Evolutionary conservation across 1,284 basidiomycete species (phyloP), one percentile per base, ranked within the genome.

Genomic region (Pyrrhoderma lamaoense): DNA sequence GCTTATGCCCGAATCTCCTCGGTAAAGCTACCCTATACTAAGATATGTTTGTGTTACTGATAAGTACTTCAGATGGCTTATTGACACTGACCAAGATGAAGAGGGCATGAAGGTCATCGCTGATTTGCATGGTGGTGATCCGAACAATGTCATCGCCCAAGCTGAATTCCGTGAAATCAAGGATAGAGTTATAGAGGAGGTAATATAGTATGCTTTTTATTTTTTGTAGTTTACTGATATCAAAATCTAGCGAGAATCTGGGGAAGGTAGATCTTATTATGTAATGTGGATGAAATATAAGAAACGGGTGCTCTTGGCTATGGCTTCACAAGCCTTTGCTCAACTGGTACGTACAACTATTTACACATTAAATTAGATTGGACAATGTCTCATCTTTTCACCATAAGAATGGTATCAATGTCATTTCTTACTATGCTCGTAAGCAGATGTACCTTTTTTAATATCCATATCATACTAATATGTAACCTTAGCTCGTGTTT

Each of bases 251-350:
- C 84, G 82, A 31, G 77, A 79, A 54, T 76, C 76, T 14, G 85
- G 86, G n/a, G 91, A 92, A 59, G 84, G 76, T 54, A 79, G 93
- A 52, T 81, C 85, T 8, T 98, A 98, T 69, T 65, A 67, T 35
- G 77, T 78, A 38, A 90, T 98, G 82, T 96, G 93, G 91, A 81
- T 69, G 59, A 79, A 81, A 58, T 97, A 97, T 67, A 87, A 89
- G 60, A 82, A 85, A 42, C 80, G 94, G 42, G 93, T 98, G 3
- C 67, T 97, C 57, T 82, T 98, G 54, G 95, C 94, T n/a, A 95
- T 95, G 91, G 93, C 91, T 16, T 92, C 91, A 56, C 95, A 98
- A 66, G 87, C 89, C 52, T 97, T 97, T 66, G 94, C 94, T 44
- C 95, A 97, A 67, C 71, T 97, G 59, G 89, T 90, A 58, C 59